Conservation (phyloP, 768 basidiomycete genomes). For the Mycena chlorophos region DNA sequence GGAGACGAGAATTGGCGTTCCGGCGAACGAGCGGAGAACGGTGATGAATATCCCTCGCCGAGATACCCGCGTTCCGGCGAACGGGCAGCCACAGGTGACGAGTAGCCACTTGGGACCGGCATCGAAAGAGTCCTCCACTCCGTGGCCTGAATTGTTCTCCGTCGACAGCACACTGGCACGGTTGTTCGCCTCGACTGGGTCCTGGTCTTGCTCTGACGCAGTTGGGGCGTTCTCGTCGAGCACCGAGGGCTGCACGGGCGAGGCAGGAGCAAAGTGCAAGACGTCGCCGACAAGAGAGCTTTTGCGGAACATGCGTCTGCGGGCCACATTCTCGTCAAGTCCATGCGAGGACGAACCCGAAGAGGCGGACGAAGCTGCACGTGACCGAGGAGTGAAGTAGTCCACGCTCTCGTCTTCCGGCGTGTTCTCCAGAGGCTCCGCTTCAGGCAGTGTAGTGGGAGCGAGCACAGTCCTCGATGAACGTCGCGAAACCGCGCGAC, state of each 20-base stretch:
- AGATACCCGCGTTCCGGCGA: not conserved
- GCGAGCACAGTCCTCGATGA: not conserved
- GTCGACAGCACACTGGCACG: conserved; percentile 17
- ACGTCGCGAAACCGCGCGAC: not conserved
- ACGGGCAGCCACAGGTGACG: not conserved
- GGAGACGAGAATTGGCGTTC: conserved; percentile 3
- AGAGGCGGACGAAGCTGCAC: conserved; percentile 1
- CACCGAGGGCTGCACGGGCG: not conserved
- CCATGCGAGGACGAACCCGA: conserved; percentile 28
- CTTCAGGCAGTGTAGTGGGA: not conserved
- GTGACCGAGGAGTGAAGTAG: not conserved
- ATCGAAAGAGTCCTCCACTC: not conserved
- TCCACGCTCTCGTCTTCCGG: not conserved
- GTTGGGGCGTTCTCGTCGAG: not conserved
- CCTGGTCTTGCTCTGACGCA: not conserved
- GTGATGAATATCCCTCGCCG: conserved; percentile 4
- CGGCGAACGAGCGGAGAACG: not conserved
- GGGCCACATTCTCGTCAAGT: not conserved
- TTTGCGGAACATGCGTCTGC: conserved; percentile 15
- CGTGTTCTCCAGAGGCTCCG: not conserved
- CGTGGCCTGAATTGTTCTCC: conserved; percentile 14
- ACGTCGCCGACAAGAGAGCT: conserved; percentile 17
- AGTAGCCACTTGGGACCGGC: not conserved
- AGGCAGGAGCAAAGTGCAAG: conserved; percentile 14
- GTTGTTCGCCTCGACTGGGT: not conserved